Percentiles rank a stretch among this genome's conserved stretches.
phyloP scores from a whole-genome alignment of 2,329 filamentous ascomycete species.

The Monilinia vaccinii-corymbosi region DNA sequence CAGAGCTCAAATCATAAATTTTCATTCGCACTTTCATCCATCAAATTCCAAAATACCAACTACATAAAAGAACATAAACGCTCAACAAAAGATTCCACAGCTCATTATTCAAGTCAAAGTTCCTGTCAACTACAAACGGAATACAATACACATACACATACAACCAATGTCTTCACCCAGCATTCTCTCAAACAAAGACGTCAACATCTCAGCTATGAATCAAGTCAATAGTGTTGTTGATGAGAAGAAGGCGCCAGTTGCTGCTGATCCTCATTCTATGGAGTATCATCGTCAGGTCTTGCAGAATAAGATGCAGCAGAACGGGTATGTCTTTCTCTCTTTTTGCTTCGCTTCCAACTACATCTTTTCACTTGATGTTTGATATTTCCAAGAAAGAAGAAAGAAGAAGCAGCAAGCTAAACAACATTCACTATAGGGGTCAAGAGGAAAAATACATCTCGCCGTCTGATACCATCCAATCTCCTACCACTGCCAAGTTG shows the following conservation, averaged over 20 bases:
- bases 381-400: not conserved
- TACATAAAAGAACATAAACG: constrained; percentile 8
- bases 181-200: constrained; percentile 57
- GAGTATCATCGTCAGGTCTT: constrained; percentile 71
- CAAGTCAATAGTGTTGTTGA: constrained; percentile 19
- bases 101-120: not conserved
- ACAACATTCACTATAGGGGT: not conserved
- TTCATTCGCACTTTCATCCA: not conserved
- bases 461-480: constrained; percentile 84
- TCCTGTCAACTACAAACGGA: not conserved
- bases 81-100: not conserved
- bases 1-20: constrained; percentile 8
- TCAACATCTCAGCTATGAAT: constrained; percentile 44
- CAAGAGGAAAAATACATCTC: constrained; percentile 52
- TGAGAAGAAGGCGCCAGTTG: constrained; percentile 1
- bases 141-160: not conserved
- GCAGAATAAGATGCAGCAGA: constrained; percentile 60
- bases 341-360: too few relatives aligned
- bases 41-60: not conserved
- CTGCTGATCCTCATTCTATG: constrained; percentile 50
- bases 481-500: constrained; percentile 75
- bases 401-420: too few relatives aligned
- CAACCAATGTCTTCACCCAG: constrained; percentile 41
- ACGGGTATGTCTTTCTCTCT: constrained; percentile 42
- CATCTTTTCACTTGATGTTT: not conserved